Evolutionary conservation across 2,329 filamentous ascomycete genomes (phyloP).

Genomic region (Fusarium pilosicola): DNA sequence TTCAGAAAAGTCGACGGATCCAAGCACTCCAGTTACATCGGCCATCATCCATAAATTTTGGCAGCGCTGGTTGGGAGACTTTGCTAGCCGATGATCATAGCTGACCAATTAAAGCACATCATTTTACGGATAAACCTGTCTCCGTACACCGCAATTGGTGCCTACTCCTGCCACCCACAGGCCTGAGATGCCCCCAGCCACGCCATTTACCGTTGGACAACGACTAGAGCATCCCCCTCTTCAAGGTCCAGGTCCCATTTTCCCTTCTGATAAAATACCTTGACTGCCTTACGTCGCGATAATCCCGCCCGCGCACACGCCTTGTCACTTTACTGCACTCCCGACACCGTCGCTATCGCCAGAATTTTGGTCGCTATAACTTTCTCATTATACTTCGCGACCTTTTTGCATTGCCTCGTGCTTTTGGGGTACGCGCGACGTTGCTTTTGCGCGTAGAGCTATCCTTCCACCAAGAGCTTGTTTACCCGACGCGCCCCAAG

Average conservation of each 20-base stretch:
- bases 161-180: slow-evolving; percentile 28
- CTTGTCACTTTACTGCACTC: slow-evolving; percentile 35
- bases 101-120: background rate
- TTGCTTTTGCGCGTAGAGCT: slow-evolving; percentile 45
- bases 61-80: slow-evolving; percentile 22
- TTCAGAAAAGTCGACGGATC: background rate
- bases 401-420: slow-evolving; percentile 42
- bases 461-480: slow-evolving; percentile 47
- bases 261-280: slow-evolving; percentile 42
- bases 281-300: slow-evolving; percentile 37
- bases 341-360: slow-evolving; percentile 38
- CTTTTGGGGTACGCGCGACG: slow-evolving; percentile 45
- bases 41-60: slow-evolving; percentile 9
- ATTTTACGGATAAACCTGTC: background rate
- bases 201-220: slow-evolving; percentile 50
- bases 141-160: slow-evolving; percentile 1
- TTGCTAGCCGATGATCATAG: background rate
- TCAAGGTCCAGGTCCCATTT: slow-evolving; percentile 45
- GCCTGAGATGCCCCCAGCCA: slow-evolving; percentile 49
- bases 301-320: slow-evolving; percentile 38
- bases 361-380: slow-evolving; percentile 42
- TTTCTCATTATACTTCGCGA: slow-evolving; percentile 34
- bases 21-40: slow-evolving; percentile 20
- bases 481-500: slow-evolving; percentile 49
- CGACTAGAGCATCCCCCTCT: slow-evolving; percentile 42